Percentiles rank a stretch among this genome's conserved stretches.
phyloP scores from a whole-genome alignment of 305 asterid genomes.

The Solanum chacoense region DNA sequence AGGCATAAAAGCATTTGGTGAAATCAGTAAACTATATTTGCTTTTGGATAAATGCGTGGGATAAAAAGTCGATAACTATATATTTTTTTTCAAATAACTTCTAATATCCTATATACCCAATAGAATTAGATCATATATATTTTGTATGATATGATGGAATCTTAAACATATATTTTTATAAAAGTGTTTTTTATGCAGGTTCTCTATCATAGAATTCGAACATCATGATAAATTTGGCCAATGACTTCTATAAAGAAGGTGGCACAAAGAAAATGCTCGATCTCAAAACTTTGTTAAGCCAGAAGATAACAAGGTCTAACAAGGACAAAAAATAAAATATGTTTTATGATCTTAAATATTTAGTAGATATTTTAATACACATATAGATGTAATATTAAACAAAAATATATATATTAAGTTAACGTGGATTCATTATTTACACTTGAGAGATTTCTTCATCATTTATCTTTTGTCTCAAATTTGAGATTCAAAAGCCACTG shows the following conservation, averaged over 20 bases:
- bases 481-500: neutral
- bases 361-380: neutral
- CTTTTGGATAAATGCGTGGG: neutral
- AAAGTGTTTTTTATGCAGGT: fast-evolving
- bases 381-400: neutral
- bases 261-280: neutral
- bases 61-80: neutral
- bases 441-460: neutral
- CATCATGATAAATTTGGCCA: fast-evolving
- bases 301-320: no score
- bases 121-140: neutral
- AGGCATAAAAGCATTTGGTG: neutral
- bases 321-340: no score
- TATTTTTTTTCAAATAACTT: neutral
- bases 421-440: neutral
- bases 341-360: neutral
- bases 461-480: neutral
- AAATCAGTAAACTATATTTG: neutral
- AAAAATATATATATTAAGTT: neutral
- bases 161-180: no score
- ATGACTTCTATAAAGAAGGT: fast-evolving
- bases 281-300: neutral
- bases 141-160: no score
- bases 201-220: neutral
- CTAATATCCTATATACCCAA: neutral